Percentiles rank a stretch among this genome's conserved stretches.
These are phyloP conservation scores for Neltuma alba DNA, from an alignment of 306 rosid species.

Conservation along the genomic window DNA sequence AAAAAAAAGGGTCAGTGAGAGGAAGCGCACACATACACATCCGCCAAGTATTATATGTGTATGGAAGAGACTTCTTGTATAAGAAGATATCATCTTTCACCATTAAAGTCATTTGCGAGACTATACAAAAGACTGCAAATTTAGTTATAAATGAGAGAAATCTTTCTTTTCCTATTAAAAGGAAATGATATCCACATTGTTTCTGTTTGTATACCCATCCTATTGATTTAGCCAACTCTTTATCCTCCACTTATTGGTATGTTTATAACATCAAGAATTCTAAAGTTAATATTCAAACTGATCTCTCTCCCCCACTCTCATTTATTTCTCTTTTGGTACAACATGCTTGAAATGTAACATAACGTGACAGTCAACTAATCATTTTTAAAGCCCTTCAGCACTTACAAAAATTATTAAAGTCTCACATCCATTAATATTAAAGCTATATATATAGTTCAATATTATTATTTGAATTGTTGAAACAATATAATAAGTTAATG, in stretches of 20 bases:
- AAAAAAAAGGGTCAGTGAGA: neutral
- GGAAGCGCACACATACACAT: neutral
- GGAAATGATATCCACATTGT: neutral
- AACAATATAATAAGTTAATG: neutral
- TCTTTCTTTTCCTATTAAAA: neutral
- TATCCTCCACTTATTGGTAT: neutral
- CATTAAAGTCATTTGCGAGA: neutral
- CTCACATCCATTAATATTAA: neutral
- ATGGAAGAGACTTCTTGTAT: neutral
- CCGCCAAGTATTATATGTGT: neutral
- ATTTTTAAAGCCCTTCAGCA: neutral
- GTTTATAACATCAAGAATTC: neutral
- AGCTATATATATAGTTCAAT: neutral
- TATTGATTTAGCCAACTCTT: neutral
- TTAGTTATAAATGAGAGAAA: neutral
- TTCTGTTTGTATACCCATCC: neutral
- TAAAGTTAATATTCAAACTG: neutral
- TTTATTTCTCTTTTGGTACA: neutral
- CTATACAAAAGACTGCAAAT: neutral
- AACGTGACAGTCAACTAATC: neutral
- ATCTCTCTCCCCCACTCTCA: neutral
- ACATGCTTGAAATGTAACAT: neutral
- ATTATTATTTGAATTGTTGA: too few species aligned
- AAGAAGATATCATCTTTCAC: neutral
- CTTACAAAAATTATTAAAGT: neutral